phyloP scores from a whole-genome alignment of 2,329 filamentous ascomycete genomes.

The Alternaria gansuensis region DNA sequence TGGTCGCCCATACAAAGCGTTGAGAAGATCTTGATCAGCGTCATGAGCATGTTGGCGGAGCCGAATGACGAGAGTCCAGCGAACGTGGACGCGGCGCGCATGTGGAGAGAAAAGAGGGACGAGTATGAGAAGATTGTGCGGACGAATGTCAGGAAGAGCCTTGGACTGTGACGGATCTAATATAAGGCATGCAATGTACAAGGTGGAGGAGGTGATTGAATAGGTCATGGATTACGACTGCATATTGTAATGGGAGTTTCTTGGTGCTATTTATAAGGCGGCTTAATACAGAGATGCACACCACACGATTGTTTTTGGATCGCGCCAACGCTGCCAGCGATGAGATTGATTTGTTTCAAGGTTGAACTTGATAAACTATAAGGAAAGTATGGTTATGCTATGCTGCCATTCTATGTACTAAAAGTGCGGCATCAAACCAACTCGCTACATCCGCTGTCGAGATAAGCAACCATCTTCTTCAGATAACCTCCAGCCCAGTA shows the following conservation, averaged over 20 bases:
- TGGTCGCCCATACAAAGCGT: constrained; percentile 96
- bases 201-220: not conserved
- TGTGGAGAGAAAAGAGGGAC: constrained; percentile 81
- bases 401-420: not conserved
- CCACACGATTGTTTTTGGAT: not conserved
- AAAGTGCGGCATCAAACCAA: not conserved
- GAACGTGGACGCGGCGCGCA: constrained; percentile 88
- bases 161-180: constrained; percentile 42
- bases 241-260: constrained; percentile 28
- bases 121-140: constrained; percentile 83
- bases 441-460: too few species aligned
- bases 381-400: not conserved
- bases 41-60: constrained; percentile 89
- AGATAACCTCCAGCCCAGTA: constrained; percentile 58
- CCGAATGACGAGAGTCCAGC: constrained; percentile 96
- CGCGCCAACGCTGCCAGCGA: not conserved
- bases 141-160: constrained; percentile 57
- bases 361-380: not conserved
- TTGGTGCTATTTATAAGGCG: not conserved
- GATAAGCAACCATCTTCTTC: constrained; percentile 9
- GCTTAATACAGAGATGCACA: not conserved
- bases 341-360: not conserved
- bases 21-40: constrained; percentile 90
- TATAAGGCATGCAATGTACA: not conserved
- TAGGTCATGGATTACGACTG: constrained; percentile 15